Evolutionary conservation across 2,329 filamentous ascomycete genomes (phyloP).

Genomic region (Pseudogymnoascus sp.): DNA sequence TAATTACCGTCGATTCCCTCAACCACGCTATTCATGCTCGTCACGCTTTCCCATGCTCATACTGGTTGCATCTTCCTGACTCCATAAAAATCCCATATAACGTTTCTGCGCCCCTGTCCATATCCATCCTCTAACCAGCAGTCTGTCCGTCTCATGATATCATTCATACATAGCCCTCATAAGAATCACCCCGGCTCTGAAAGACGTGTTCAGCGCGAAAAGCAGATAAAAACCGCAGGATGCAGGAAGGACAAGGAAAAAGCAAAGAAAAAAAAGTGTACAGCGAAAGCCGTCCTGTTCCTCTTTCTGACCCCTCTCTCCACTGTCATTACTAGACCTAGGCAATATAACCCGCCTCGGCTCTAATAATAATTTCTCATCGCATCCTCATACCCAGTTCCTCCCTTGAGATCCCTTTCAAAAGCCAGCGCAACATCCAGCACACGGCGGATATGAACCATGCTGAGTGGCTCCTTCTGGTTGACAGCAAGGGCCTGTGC

Average conservation of each 20-base stretch:
- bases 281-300: neutral
- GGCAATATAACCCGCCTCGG: neutral
- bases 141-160: conserved; percentile 4
- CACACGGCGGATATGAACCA: conserved; percentile 73
- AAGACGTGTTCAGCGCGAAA: neutral
- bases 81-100: neutral
- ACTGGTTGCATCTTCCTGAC: neutral
- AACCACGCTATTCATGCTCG: neutral
- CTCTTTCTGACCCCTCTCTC: neutral
- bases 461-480: conserved; percentile 61
- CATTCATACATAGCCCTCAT: conserved; percentile 1
- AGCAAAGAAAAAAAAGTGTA: neutral
- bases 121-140: neutral
- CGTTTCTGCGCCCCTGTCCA: neutral
- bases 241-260: neutral
- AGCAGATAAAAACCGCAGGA: neutral
- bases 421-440: conserved; percentile 80
- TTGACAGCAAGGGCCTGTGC: conserved; percentile 76
- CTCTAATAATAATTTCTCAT: conserved; percentile 70
- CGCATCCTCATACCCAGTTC: conserved; percentile 70
- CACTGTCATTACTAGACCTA: neutral
- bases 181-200: neutral
- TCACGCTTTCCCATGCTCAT: neutral
- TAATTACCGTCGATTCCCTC: neutral
- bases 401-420: conserved; percentile 74